Percentiles rank a stretch among this genome's conserved stretches.
Conservation (phyloP, 129 eudicot species). For the Tagetes erecta region DNA sequence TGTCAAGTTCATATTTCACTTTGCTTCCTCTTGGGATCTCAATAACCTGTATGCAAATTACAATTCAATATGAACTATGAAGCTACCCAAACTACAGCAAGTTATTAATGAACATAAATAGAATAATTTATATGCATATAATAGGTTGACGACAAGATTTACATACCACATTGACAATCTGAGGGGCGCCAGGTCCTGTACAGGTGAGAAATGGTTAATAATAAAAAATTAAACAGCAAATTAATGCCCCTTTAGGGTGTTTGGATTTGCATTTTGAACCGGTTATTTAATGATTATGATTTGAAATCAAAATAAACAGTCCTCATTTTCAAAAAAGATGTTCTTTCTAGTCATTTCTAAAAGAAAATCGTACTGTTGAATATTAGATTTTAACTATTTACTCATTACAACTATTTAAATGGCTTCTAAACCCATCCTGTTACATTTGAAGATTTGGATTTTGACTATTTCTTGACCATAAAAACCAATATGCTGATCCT, state of each 20-base stretch:
- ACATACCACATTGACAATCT: conserved; percentile 55
- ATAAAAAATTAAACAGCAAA: background rate
- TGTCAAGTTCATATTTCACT: conserved; percentile 84
- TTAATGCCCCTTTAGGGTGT: background rate
- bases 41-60: conserved; percentile 45
- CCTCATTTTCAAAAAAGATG: background rate
- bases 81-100: background rate
- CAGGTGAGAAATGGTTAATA: conserved; percentile 8
- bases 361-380: background rate
- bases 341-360: background rate
- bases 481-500: background rate
- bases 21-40: conserved; percentile 85
- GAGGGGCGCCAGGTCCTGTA: conserved; percentile 79
- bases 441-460: background rate
- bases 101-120: background rate
- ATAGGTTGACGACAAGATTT: conserved; percentile 19
- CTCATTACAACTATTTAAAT: background rate
- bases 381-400: background rate
- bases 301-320: background rate
- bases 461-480: background rate
- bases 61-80: conserved; percentile 10
- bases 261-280: background rate
- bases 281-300: background rate
- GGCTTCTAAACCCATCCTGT: background rate
- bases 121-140: background rate